Base-by-base conservation (phyloP, 2,329 filamentous ascomycete genomes). In the Neofusicoccum sp. region DNA sequence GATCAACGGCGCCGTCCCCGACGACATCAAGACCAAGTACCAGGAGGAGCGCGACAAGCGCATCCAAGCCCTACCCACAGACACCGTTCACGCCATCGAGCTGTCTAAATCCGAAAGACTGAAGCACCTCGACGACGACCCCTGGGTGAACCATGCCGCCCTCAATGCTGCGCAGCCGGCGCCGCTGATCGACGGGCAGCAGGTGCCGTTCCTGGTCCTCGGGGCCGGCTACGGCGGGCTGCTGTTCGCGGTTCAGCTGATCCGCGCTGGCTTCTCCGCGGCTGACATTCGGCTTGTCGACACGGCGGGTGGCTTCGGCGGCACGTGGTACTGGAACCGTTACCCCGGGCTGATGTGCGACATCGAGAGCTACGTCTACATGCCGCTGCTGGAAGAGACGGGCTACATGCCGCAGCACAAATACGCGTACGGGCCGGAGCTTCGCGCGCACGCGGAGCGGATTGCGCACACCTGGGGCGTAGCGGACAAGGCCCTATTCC, bases 401-500 rank as follows among this genome's bases (percentile, higher is more conserved):
- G 71, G 73, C 24, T 67, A 71, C 34, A 60, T 75, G 3, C 14
- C 62, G 14, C 70, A 67, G 9, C 67, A 75, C 9, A 65, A 70
- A 12, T 78, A 75, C 56, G 63, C 74, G 0, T 62, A 69, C 1
- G 70, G 73, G 40, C 65, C 69, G 7, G 73, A 78, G 26, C 67
- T 72, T 2, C 67, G 73, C 3, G 63, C 49, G 7, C 77, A 78
- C 57, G 64, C 76, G 11, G 58, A 72, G 20, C 68, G 71, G 36
- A 68, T 78, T 11, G 7, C 76, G 76, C 79, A 38, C 69, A 73
- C n/a, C 79, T 80, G 68, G 68, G 77, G 45, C 84, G 83, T 2
- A 79, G 75, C 0, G 67, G 67, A 83, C 2, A 79, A 75, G 0
- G 67, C 67, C 38, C 64, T 79, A 6, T 63, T 62, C 5, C 65